Conservation (phyloP, 352 stramenopile species). For the Elongisporangium prolatum region DNA sequence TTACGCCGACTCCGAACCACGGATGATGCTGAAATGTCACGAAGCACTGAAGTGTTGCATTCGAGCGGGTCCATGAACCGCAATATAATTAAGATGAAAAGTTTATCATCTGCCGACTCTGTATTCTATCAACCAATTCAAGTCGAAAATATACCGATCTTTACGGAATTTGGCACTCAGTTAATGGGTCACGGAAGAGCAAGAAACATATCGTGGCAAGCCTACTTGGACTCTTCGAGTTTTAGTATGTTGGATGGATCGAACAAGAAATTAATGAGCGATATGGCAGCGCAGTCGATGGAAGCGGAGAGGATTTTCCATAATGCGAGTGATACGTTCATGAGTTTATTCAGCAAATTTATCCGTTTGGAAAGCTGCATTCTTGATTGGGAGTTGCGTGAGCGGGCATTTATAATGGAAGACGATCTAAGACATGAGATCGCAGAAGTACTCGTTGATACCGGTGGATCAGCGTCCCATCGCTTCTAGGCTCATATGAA, state of each 20-base stretch:
- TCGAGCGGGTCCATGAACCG: not conserved
- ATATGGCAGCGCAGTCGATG: conserved; percentile 34
- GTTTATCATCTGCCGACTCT: not conserved
- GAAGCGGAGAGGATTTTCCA: conserved; percentile 35
- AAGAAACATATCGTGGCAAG: not conserved
- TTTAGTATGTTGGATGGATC: conserved; percentile 15
- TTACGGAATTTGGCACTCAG: not conserved
- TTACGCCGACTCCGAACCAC: conserved; percentile 9
- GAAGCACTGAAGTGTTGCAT: not conserved
- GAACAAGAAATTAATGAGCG: conserved; percentile 28
- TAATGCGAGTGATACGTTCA: conserved; percentile 37
- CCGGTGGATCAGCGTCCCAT: conserved; percentile 2
- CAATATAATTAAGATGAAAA: not conserved
- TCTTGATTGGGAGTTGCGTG: conserved; percentile 35
- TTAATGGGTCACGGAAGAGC: not conserved
- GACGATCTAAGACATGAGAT: conserved; percentile 61
- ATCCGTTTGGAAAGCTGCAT: conserved; percentile 50
- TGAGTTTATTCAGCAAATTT: conserved; percentile 50
- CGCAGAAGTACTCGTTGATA: conserved; percentile 16
- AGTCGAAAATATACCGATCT: not conserved
- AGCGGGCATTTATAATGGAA: conserved; percentile 53
- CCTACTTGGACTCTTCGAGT: not conserved
- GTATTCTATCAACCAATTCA: not conserved
- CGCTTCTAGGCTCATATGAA: not conserved
- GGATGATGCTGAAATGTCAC: conserved; percentile 19